Evolutionary conservation across 257 asterid species (phyloP).

Genomic region (Solanum pimpinellifolium): DNA sequence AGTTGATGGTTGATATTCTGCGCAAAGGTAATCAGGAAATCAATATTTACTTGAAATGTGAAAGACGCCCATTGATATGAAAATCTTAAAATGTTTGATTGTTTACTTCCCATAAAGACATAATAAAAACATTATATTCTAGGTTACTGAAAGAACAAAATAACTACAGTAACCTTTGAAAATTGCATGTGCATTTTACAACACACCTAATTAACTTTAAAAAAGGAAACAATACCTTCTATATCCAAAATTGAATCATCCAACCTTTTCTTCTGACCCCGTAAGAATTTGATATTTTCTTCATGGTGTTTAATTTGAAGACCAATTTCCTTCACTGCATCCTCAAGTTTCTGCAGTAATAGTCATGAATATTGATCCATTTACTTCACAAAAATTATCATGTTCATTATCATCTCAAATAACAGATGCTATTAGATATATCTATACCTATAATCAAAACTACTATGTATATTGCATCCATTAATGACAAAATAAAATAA

Average conservation of each 20-base stretch:
- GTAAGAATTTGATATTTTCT: slow-evolving; percentile 42
- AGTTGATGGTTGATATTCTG: neutral
- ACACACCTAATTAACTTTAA: neutral
- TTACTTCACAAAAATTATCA: neutral
- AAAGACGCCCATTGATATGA: neutral
- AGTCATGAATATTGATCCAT: neutral
- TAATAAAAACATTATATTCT: neutral
- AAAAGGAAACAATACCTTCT: slow-evolving; percentile 31
- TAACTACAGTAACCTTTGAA: neutral
- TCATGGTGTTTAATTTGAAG: slow-evolving; percentile 57
- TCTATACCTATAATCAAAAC: neutral
- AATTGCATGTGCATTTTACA: neutral
- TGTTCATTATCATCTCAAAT: neutral
- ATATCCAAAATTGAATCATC: slow-evolving; percentile 49
- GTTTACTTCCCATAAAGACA: neutral
- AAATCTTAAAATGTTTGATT: neutral
- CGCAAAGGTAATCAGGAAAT: neutral
- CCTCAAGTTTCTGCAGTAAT: slow-evolving; percentile 51
- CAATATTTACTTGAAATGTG: neutral
- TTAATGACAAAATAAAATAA: neutral
- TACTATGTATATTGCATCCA: neutral
- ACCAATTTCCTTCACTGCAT: slow-evolving; percentile 47
- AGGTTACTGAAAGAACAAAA: neutral
- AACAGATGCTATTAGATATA: neutral
- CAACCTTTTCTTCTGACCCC: slow-evolving; percentile 21